Percentiles rank a stretch among this genome's conserved stretches.
These are phyloP conservation scores for Blepharisma japonicum DNA, from an alignment of 73 alveolate genomes.

Conservation along the genomic window DNA sequence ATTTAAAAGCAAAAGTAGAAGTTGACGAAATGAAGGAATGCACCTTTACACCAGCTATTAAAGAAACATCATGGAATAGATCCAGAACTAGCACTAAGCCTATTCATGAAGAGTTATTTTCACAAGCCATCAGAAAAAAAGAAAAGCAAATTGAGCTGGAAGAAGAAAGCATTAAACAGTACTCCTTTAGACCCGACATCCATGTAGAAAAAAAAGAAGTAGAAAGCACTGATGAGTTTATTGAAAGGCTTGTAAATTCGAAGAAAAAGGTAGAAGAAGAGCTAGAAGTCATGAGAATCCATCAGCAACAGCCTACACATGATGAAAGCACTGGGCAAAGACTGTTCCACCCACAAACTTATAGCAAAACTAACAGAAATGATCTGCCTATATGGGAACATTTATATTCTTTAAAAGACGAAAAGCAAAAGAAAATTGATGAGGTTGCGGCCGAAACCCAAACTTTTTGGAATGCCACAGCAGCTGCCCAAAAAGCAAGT, in stretches of 20 bases:
- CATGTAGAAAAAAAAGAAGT: background rate
- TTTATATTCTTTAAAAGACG: background rate
- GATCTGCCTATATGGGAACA: constrained; percentile 1
- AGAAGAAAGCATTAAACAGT: constrained; percentile 15
- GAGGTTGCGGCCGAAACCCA: background rate
- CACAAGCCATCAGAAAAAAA: background rate
- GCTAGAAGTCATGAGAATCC: background rate
- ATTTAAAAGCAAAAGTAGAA: constrained; percentile 7
- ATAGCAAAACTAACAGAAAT: background rate
- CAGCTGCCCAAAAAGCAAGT: background rate
- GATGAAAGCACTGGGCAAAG: background rate
- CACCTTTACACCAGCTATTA: background rate
- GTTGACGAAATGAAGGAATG: background rate
- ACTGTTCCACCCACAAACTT: background rate
- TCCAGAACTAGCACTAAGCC: background rate
- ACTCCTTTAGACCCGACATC: background rate
- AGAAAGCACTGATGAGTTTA: constrained; percentile 25
- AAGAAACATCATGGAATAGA: background rate
- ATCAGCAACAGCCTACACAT: background rate
- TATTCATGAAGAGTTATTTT: background rate
- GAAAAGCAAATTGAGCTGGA: constrained; percentile 5
- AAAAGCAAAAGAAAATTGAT: background rate
- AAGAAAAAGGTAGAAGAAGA: constrained; percentile 19
- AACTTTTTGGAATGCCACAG: background rate
- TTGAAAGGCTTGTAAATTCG: constrained; percentile 23